Conservation (phyloP, 2,329 filamentous ascomycete genomes). For the Fusarium sublunatum region DNA sequence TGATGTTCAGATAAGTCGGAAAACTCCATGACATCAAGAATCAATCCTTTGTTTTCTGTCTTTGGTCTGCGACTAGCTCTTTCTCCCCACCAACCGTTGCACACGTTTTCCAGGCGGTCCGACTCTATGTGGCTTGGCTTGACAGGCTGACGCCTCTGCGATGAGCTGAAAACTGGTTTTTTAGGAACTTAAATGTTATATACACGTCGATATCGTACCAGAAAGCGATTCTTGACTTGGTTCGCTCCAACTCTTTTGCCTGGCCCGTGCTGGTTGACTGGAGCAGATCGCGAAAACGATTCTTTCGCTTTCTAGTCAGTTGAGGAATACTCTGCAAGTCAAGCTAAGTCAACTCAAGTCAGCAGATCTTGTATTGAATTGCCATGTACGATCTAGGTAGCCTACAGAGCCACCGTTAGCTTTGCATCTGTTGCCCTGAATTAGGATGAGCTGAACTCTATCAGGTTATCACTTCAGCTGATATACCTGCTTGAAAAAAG, state of each 20-base stretch:
- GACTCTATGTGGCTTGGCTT: slow-evolving; percentile 30
- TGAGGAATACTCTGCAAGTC: not conserved
- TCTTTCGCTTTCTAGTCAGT: slow-evolving; percentile 18
- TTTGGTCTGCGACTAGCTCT: no score
- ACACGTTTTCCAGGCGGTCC: slow-evolving; percentile 21
- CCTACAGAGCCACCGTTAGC: slow-evolving; percentile 1
- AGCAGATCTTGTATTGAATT: slow-evolving; percentile 17
- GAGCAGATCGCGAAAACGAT: slow-evolving; percentile 25
- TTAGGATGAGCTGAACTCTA: slow-evolving; percentile 9
- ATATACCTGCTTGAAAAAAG: no score
- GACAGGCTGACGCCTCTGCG: slow-evolving; percentile 22
- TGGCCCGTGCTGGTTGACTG: slow-evolving; percentile 22
- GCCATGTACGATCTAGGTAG: slow-evolving; percentile 16
- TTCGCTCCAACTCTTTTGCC: slow-evolving; percentile 1
- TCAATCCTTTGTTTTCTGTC: no score
- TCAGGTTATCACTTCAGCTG: slow-evolving; percentile 23
- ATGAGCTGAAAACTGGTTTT: slow-evolving; percentile 31
- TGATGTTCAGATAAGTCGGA: no score
- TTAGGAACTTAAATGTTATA: slow-evolving; percentile 2
- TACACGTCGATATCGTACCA: not conserved
- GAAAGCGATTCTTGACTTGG: slow-evolving; percentile 2
- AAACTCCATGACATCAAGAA: no score
- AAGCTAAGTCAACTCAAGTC: not conserved
- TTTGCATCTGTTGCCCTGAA: not conserved
- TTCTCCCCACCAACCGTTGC: not conserved